Evolutionary conservation across 495 filamentous ascomycete genomes (phyloP).

Genomic region (Hypoxylon fragiforme): DNA sequence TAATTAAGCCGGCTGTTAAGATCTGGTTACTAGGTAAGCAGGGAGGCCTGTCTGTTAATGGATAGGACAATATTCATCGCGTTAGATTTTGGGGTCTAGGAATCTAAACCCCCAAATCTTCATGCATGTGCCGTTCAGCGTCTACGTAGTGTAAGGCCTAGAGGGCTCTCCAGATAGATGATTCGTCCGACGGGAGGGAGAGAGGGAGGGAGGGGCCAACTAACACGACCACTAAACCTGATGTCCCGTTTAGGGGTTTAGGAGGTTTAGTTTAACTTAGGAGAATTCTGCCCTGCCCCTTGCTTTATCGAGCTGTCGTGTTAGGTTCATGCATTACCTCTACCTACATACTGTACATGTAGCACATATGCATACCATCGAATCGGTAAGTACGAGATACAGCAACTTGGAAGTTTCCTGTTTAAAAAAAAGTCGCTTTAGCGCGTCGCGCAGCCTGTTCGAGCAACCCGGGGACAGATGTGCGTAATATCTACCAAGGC

Average conservation of each 20-base stretch:
- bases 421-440: not conserved
- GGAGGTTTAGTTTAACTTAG: constrained; percentile 3
- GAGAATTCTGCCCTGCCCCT: constrained; percentile 26
- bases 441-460: constrained; percentile 3
- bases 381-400: constrained; percentile 5
- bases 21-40: too few species aligned
- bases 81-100: constrained; percentile 8
- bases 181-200: constrained; percentile 13
- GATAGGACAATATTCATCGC: constrained; percentile 1
- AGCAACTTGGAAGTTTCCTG: not conserved
- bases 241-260: too few species aligned
- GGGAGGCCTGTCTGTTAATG: constrained; percentile 2
- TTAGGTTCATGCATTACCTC: constrained; percentile 25
- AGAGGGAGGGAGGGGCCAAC: too few species aligned
- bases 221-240: too few species aligned
- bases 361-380: too few species aligned
- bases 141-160: not conserved
- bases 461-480: constrained; percentile 9
- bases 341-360: not conserved
- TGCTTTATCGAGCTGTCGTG: constrained; percentile 24
- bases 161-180: not conserved
- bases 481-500: constrained; percentile 2
- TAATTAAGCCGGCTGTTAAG: constrained; percentile 12
- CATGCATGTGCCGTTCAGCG: constrained; percentile 19
- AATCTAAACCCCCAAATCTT: constrained; percentile 14